A percentile compares a stretch with the other conserved stretches of the same genome.
These are phyloP conservation scores for Thielaviopsis musarum DNA, from an alignment of 2,329 filamentous ascomycete species.

Conservation along the genomic window DNA sequence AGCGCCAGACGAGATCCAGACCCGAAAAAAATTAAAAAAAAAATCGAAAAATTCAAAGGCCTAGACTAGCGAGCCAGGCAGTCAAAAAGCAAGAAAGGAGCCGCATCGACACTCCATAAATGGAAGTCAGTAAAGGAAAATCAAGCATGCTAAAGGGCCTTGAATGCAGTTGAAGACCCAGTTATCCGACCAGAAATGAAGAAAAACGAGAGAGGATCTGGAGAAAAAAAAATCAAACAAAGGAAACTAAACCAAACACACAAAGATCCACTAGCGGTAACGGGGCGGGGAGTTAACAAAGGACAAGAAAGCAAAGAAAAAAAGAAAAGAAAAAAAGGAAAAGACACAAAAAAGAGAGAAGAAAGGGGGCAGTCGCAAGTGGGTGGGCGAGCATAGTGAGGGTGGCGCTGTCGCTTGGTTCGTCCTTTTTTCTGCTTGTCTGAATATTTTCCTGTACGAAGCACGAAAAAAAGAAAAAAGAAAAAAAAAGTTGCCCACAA, in stretches of 20 bases:
- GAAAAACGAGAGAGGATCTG: background rate
- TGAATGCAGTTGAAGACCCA: background rate
- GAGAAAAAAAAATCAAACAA: background rate
- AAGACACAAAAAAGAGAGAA: background rate
- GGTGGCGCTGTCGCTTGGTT: too few relatives aligned
- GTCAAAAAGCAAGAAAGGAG: background rate
- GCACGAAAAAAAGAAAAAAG: too few relatives aligned
- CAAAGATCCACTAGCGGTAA: background rate
- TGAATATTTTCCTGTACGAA: too few relatives aligned
- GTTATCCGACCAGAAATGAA: background rate
- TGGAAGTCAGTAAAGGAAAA: background rate
- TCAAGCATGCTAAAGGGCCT: background rate
- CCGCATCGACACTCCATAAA: conserved; percentile 5
- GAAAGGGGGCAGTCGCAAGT: background rate
- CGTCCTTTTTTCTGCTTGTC: too few relatives aligned
- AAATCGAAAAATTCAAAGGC: background rate
- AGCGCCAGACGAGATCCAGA: background rate
- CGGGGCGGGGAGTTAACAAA: background rate
- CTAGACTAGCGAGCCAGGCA: background rate
- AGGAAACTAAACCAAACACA: background rate
- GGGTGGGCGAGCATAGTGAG: too few relatives aligned
- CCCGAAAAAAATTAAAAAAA: background rate
- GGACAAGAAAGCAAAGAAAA: background rate
- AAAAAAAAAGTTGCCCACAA: background rate
- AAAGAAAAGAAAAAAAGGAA: background rate